Conservation (phyloP, 2,329 filamentous ascomycete genomes). For the Laburnicola sp. region DNA sequence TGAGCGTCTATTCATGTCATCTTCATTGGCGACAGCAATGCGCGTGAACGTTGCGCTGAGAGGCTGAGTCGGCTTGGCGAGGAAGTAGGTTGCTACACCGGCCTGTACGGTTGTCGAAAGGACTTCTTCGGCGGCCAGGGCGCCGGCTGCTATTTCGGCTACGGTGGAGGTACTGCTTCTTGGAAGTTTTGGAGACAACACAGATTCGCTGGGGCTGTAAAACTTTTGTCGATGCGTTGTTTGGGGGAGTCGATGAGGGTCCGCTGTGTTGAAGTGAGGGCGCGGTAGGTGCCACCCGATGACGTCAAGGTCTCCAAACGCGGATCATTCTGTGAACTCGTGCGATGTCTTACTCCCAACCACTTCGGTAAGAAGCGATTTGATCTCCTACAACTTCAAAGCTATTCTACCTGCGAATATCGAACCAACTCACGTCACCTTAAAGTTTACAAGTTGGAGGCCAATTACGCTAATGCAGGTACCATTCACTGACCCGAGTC, state of each 20-base stretch:
- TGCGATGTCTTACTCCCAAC: not conserved
- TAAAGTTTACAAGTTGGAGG: not conserved
- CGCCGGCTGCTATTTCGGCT: constrained; percentile 47
- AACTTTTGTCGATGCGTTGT: not conserved
- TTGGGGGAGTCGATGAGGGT: not conserved
- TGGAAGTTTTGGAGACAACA: no score
- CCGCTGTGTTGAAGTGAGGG: not conserved
- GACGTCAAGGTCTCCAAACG: constrained; percentile 8
- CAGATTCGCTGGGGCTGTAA: not conserved
- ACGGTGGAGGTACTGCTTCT: constrained; percentile 20
- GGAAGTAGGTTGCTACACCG: constrained; percentile 47
- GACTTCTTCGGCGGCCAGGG: constrained; percentile 43
- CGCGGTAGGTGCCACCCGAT: not conserved
- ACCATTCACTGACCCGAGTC: not conserved
- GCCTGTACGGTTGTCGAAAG: constrained; percentile 46
- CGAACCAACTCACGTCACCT: no score
- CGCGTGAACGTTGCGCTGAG: constrained; percentile 49
- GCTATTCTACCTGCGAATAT: no score
- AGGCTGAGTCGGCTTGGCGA: constrained; percentile 49
- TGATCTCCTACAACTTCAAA: not conserved
- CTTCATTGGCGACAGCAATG: constrained; percentile 44
- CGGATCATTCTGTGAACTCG: not conserved
- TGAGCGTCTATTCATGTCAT: constrained; percentile 39
- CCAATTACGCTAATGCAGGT: constrained; percentile 6
- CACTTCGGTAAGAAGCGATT: no score